phyloP scores from a whole-genome alignment of 2,329 filamentous ascomycete species.

The Elsinoe ampelina region DNA sequence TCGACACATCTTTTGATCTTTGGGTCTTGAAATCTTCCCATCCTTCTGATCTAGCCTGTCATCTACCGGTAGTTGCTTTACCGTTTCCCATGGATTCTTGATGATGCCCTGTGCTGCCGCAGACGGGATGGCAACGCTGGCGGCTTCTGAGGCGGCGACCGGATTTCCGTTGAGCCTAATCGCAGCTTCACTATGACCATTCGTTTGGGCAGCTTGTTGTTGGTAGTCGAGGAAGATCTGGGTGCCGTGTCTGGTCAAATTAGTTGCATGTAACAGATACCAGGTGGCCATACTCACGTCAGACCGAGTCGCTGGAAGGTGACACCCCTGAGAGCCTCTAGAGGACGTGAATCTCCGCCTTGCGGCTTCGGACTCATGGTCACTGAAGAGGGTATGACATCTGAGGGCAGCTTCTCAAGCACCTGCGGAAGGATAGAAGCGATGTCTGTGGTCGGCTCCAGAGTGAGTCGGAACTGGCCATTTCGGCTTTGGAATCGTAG shows the following conservation, averaged over 20 bases:
- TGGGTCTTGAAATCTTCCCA: constrained; percentile 74
- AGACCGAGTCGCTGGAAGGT: constrained; percentile 50
- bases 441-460: constrained; percentile 68
- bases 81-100: constrained; percentile 87
- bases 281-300: constrained; percentile 32
- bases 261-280: constrained; percentile 12
- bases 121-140: constrained; percentile 49
- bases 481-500: constrained; percentile 83
- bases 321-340: constrained; percentile 45
- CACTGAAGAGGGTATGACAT: constrained; percentile 46
- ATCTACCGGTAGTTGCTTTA: constrained; percentile 80
- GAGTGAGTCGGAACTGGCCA: constrained; percentile 78
- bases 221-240: constrained; percentile 80
- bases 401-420: constrained; percentile 50
- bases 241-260: constrained; percentile 64
- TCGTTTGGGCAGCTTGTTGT: constrained; percentile 44
- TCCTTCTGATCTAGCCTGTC: constrained; percentile 76
- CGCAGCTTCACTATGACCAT: constrained; percentile 39
- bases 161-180: constrained; percentile 72
- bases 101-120: constrained; percentile 52
- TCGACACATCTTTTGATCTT: constrained; percentile 79
- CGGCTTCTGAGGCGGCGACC: constrained; percentile 59
- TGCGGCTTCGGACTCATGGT: constrained; percentile 52
- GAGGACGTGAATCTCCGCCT: constrained; percentile 47
- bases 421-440: constrained; percentile 46